Base-by-base conservation (phyloP, 176 grass and related monocot genomes). In the Rhynchospora tenuis region DNA sequence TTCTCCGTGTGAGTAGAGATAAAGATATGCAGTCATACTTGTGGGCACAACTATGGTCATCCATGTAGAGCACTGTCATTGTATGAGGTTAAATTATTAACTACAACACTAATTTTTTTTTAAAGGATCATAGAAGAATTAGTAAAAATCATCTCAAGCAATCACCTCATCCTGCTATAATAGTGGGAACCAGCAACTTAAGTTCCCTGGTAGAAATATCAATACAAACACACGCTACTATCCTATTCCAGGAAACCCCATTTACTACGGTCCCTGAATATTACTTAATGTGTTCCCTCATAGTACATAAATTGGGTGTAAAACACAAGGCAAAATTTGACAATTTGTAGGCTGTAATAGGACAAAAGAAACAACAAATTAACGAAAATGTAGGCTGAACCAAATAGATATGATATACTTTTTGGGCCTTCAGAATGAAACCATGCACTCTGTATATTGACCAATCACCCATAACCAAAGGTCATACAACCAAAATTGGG, bases 1-100 rank as follows among this genome's bases (percentile, higher is more conserved):
- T 90, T 90, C 89, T 50, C 89, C 89, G 82, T 90, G 89, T 55
- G 89, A 90, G 10, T 90, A 90, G 46, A 90, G 85, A 87, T 90
- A 90, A 81, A 90, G 89, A 47, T 90, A 90, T 26, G 89, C 89
- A 76, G 89, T 85, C 89, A 90, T 90, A 75, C 89, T 90, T 59
- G 89, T 87, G 44, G 89, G 89, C 28, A 90, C 85, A 33, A 87
- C 28, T 17, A 90, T 90, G 22, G 89, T 90, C 89, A 90, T 90
- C 89, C 89, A 90, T 56, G 85, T 90, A 75, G 89, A 85, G 24
- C 89, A 87, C 89, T 90, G 81, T 64, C 23, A 51, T 81, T 59
- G 78, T n/a, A 78, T 73, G 17, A 83, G 22, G 73, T 78, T 73
- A 73, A 83, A 50, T 33, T 83, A 57, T 29, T 59, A 78, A 61